phyloP scores from a whole-genome alignment of 768 basidiomycete genomes.

The Lanmaoa pseudosensibilis region DNA sequence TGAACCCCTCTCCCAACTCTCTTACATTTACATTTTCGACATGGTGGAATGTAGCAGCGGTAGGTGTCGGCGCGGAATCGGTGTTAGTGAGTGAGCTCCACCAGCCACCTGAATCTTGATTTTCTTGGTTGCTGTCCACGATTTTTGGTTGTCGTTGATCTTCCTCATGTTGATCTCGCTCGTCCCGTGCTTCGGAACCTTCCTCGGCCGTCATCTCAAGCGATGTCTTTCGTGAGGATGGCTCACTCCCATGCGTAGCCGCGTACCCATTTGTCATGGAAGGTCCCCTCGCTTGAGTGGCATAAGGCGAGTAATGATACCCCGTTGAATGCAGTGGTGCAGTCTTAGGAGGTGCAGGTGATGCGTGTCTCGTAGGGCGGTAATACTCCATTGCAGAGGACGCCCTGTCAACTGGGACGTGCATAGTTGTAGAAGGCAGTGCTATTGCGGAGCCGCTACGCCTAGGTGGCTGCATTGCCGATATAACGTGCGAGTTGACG shows the following conservation, averaged over 20 bases:
- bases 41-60: slow-evolving; percentile 62
- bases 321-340: slow-evolving; percentile 48
- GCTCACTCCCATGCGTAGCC: slow-evolving; percentile 34
- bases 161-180: slow-evolving; percentile 9
- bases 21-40: slow-evolving; percentile 46
- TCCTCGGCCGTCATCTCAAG: slow-evolving; percentile 34
- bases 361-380: slow-evolving; percentile 48
- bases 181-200: slow-evolving; percentile 9
- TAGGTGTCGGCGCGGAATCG: slow-evolving; percentile 57
- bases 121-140: slow-evolving; percentile 35
- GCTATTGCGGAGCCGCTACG: slow-evolving; percentile 74
- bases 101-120: slow-evolving; percentile 51
- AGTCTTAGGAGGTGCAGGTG: slow-evolving; percentile 56
- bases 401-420: slow-evolving; percentile 62
- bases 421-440: slow-evolving; percentile 45
- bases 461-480: slow-evolving; percentile 45
- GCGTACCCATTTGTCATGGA: slow-evolving; percentile 41
- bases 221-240: slow-evolving; percentile 28
- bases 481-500: slow-evolving; percentile 37
- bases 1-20: slow-evolving; percentile 58
- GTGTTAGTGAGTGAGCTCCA: slow-evolving; percentile 56
- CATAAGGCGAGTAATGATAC: slow-evolving; percentile 31
- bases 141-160: neutral
- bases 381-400: slow-evolving; percentile 78
- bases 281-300: slow-evolving; percentile 22